Percentiles rank a stretch among this genome's conserved stretches.
Evolutionary conservation across 495 filamentous ascomycete species (phyloP).

Genomic region (Gamarada debralockiae): DNA sequence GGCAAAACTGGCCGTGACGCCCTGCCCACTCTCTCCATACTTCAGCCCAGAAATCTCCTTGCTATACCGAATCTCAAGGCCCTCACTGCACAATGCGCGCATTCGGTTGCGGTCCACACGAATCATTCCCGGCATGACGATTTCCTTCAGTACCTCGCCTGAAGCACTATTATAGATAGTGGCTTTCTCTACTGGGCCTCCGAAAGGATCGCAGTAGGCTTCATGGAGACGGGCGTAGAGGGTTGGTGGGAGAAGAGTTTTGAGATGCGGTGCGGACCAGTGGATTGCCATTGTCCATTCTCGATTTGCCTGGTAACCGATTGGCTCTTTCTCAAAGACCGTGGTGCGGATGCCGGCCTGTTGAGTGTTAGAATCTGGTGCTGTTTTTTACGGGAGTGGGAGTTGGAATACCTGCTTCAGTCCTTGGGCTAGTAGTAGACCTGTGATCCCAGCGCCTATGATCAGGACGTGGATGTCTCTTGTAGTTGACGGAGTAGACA

Average conservation of each 20-base stretch:
- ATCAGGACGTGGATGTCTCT: slow-evolving; percentile 66
- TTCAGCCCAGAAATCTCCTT: background rate
- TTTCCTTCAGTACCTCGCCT: slow-evolving; percentile 5
- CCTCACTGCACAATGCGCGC: background rate
- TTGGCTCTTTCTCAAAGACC: slow-evolving; percentile 6
- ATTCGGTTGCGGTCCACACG: slow-evolving; percentile 4
- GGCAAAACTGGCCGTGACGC: slow-evolving; percentile 3
- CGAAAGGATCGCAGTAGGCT: background rate
- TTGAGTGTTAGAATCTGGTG: background rate
- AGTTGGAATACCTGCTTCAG: slow-evolving; percentile 16
- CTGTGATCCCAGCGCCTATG: slow-evolving; percentile 86
- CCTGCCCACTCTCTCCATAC: background rate
- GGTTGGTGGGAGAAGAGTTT: slow-evolving; percentile 1
- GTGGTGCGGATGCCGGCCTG: slow-evolving; percentile 6
- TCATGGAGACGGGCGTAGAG: background rate
- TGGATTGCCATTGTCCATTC: slow-evolving; percentile 11
- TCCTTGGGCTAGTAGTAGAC: slow-evolving; percentile 41
- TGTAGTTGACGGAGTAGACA: too few relatives aligned
- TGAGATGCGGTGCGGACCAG: slow-evolving; percentile 5
- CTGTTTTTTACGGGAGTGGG: too few relatives aligned
- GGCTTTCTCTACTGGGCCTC: background rate
- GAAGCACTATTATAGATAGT: slow-evolving; percentile 1
- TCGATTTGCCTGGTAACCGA: background rate
- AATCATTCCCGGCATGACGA: background rate
- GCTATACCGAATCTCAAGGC: slow-evolving; percentile 4